Evolutionary conservation across 208 protist genomes (phyloP), one percentile per base, ranked within the genome.

Genomic region (Acanthamoeba culbertsoni): DNA sequence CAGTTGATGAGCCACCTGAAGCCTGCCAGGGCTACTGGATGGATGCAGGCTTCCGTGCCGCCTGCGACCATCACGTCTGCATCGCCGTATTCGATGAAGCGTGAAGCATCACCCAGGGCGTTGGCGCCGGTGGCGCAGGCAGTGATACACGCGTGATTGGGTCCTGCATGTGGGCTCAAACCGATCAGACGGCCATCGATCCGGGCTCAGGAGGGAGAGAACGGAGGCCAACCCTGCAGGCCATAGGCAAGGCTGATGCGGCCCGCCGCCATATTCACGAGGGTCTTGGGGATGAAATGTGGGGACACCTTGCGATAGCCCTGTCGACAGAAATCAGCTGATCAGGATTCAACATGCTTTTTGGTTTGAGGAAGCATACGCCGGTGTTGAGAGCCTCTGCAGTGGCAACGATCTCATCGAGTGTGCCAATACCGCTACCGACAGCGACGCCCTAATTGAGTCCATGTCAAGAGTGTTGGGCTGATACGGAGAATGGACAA

Each of bases 61-160:
- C 99, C 99, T 84, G 96, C 95, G 3, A 98, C 88, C 96, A 98
- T 97, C 31, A 94, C 57, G 35, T 96, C 94, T 0, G 97, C 98
- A 46, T 97, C 95, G 45, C 96, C 97, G 75, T 92, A 94, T 40
- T 93, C 53, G 46, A 99, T 98, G 94, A 98, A 97, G 33, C 94
- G 88, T 0, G 96, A 97, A 10, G 98, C 98, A 71, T 99, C 99
- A 12, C 98, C 98, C 94, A 99, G 99, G 62, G 98, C 97, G 92
- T 99, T 98, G 0, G 98, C 98, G 12, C 99, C 99, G 1, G 99
- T 99, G 3, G 99, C 98, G 94, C 99, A 99, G 12, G 99, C 99
- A 4, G 98, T 99, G 10, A 98, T 97, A 37, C 96, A 96, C 59
- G 98, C 97, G 40, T 98, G 96, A 79, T 98, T 98, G 5, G 98